These are phyloP conservation scores for Rhynchosporium agropyri DNA, from an alignment of 2,329 filamentous ascomycete genomes.

Conservation along the genomic window DNA sequence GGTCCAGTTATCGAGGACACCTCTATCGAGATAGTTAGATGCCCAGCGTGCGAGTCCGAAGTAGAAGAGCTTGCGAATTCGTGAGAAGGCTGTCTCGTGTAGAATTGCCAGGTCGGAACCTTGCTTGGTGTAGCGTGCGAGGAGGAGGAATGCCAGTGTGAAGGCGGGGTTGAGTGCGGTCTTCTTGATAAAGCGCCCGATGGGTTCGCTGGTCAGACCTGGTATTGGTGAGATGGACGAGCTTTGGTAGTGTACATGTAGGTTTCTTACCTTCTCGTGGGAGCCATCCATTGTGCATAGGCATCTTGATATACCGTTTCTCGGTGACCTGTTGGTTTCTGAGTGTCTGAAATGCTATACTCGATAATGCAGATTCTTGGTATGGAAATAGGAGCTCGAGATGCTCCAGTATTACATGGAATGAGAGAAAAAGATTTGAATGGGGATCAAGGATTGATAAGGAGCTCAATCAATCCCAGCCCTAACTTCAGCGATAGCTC, in stretches of 20 bases:
- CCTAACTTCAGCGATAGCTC: slow-evolving; percentile 5
- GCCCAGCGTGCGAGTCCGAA: slow-evolving; percentile 54
- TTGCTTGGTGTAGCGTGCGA: slow-evolving; percentile 64
- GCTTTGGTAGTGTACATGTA: not conserved
- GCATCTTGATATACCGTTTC: slow-evolving; percentile 42
- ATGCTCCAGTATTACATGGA: not conserved
- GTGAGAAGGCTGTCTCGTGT: slow-evolving; percentile 54
- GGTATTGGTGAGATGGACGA: not conserved
- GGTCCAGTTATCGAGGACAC: slow-evolving; percentile 53
- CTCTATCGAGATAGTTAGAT: slow-evolving; percentile 55
- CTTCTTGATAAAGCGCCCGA: slow-evolving; percentile 58
- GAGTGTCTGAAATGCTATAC: not conserved
- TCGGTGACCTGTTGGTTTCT: not conserved
- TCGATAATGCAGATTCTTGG: no score
- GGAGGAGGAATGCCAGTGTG: slow-evolving; percentile 64
- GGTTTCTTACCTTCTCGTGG: slow-evolving; percentile 52
- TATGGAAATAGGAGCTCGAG: not conserved
- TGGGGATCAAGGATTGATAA: slow-evolving; percentile 1
- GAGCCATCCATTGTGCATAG: slow-evolving; percentile 54
- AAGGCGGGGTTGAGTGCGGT: slow-evolving; percentile 67
- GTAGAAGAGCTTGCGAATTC: slow-evolving; percentile 56
- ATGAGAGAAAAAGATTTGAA: not conserved
- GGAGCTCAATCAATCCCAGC: not conserved
- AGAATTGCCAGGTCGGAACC: slow-evolving; percentile 58
- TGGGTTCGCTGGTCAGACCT: slow-evolving; percentile 61